Base-by-base conservation (phyloP, 441 rosid genomes). In the Croton laevigatus region DNA sequence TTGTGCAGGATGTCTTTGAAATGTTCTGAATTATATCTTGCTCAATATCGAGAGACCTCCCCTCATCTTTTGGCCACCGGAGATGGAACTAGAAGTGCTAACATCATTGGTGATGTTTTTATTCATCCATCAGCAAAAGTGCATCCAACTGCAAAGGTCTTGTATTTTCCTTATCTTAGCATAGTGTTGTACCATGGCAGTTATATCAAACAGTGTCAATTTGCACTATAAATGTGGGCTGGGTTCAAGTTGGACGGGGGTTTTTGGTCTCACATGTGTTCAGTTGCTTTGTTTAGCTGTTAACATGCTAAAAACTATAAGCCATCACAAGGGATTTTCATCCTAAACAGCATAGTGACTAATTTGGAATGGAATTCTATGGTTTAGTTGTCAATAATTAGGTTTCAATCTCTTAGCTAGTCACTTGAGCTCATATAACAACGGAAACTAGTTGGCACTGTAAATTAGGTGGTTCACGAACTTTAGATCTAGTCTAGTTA, bases 61-160 rank as follows among this genome's bases (percentile, higher is more conserved):
- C 85, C 95, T 42, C 75, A 81, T 75, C 81, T 83, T 72, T 82
- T 91, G 78, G 89, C 89, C 49, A 58, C 71, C 70, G 92, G 87
- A 68, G 84, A 81, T 79, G 87, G 86, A 71, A 75, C 76, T 22
- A 81, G 75, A 71, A 83, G 71, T 54, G 83, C 94, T 58, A 71
- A 60, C 55, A 81, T 88, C 22, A 68, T 81, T 37, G 94, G 92
- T 71, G 89, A 91, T 76, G 97, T 91, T 71, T 91, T 77, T 69
- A 62, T 89, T 66, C 96, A 91, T 74, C 96, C 97, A 42, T 88
- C 96, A 5, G 97, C 89, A 36, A 89, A 89, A 80, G 83, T 88
- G 36, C 97, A 91, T 74, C 91, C 89, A 58, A 86, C 94, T 42
- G 89, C 97, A 3, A 91, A 89, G 91, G 97, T 91, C 61, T 34